Conservation (phyloP, 495 filamentous ascomycete genomes). For the Sordaria brevicollis region DNA sequence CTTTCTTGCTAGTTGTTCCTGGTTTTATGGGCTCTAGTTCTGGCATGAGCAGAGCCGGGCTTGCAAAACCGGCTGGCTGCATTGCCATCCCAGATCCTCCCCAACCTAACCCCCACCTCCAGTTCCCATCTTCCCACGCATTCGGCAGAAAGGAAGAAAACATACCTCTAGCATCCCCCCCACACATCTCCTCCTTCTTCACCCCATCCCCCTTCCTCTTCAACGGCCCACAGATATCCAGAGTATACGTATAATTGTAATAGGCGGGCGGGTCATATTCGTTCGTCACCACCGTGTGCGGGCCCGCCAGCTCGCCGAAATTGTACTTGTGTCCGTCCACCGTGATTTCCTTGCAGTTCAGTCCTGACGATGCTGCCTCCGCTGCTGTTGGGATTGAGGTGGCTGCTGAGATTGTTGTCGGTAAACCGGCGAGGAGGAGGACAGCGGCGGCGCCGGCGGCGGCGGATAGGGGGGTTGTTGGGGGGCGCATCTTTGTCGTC, state of each 20-base stretch:
- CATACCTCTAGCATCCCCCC: slow-evolving; percentile 51
- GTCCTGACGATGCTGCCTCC: neutral
- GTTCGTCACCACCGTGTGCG: slow-evolving; percentile 59
- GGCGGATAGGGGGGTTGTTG: neutral
- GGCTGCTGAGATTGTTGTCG: slow-evolving; percentile 26
- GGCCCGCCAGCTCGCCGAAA: slow-evolving; percentile 53
- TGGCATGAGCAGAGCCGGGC: too few species aligned
- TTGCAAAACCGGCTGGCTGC: too few species aligned
- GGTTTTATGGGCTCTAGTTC: too few species aligned
- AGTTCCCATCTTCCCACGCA: neutral
- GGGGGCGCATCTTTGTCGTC: neutral
- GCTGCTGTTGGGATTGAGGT: neutral
- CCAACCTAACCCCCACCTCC: too few species aligned
- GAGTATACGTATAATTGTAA: slow-evolving; percentile 73
- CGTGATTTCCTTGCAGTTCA: slow-evolving; percentile 50
- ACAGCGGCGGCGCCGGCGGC: slow-evolving; percentile 2
- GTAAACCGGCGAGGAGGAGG: slow-evolving; percentile 12
- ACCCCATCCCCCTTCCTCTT: slow-evolving; percentile 36
- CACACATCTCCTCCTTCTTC: slow-evolving; percentile 43
- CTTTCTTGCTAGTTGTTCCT: too few species aligned
- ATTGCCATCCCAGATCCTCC: too few species aligned
- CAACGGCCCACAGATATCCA: slow-evolving; percentile 71
- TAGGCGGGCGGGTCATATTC: slow-evolving; percentile 33
- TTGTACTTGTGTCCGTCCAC: slow-evolving; percentile 47
- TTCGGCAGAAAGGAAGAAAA: neutral